phyloP scores from a whole-genome alignment of 352 stramenopile genomes.

The Pythium utonaiense region DNA sequence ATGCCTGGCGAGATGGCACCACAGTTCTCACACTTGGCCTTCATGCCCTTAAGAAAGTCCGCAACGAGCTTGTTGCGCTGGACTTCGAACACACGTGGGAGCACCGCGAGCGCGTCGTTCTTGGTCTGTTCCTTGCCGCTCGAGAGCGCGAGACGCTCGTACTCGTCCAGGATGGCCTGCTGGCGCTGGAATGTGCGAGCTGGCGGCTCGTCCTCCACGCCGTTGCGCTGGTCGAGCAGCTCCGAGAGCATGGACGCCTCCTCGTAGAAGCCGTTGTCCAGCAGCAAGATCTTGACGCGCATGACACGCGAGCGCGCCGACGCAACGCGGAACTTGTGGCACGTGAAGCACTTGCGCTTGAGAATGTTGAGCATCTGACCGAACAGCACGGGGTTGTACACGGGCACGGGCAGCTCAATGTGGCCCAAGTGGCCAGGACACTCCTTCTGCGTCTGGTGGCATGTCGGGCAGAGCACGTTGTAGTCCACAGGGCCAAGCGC shows the following conservation, averaged over 20 bases:
- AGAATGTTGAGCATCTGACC: slow-evolving; percentile 93
- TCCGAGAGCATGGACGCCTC: slow-evolving; percentile 74
- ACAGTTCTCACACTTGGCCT: slow-evolving; percentile 97
- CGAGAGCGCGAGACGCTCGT: slow-evolving; percentile 82
- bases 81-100: slow-evolving; percentile 68
- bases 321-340: slow-evolving; percentile 94
- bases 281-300: slow-evolving; percentile 89
- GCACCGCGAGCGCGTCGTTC: slow-evolving; percentile 29
- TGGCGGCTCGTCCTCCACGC: slow-evolving; percentile 75
- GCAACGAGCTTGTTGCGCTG: slow-evolving; percentile 71
- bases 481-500: slow-evolving; percentile 92
- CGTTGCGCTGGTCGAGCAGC: slow-evolving; percentile 84
- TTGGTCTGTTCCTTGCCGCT: slow-evolving; percentile 31
- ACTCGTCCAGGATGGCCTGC: slow-evolving; percentile 87
- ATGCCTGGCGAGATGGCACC: slow-evolving; percentile 92
- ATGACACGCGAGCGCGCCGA: slow-evolving; percentile 75
- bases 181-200: slow-evolving; percentile 73
- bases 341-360: slow-evolving; percentile 98
- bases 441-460: slow-evolving; percentile 92
- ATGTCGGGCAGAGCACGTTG: slow-evolving; percentile 93
- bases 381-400: slow-evolving; percentile 99
- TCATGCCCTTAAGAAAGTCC: slow-evolving; percentile 92
- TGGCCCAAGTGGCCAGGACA: slow-evolving; percentile 98
- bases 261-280: slow-evolving; percentile 86
- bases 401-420: slow-evolving; percentile 97